Evolutionary conservation across 2,329 filamentous ascomycete genomes (phyloP).

Genomic region (Calonectria leucothoes): DNA sequence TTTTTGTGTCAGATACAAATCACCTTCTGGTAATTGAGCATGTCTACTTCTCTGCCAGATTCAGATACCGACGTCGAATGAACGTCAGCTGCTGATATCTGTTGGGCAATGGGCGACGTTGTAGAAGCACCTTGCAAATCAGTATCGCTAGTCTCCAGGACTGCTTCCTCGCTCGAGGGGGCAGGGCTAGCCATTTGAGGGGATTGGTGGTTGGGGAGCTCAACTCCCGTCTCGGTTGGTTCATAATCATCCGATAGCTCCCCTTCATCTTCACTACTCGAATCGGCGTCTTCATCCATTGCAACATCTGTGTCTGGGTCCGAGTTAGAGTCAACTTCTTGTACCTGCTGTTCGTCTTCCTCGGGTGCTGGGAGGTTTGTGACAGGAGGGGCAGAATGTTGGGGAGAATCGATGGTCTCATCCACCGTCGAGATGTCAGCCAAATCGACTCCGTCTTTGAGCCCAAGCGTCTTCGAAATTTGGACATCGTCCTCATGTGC

Average conservation of each 20-base stretch:
- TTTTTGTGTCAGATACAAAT: conserved; percentile 31
- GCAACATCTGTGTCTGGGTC: conserved; percentile 34
- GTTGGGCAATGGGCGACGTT: conserved; percentile 37
- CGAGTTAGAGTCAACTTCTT: conserved; percentile 8
- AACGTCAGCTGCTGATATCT: conserved; percentile 46
- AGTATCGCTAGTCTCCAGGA: conserved; percentile 42
- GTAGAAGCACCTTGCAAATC: conserved; percentile 38
- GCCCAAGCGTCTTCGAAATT: neutral
- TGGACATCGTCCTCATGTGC: neutral
- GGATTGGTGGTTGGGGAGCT: conserved; percentile 25
- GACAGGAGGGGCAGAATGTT: neutral
- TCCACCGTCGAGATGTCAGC: neutral
- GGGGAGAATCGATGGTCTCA: neutral
- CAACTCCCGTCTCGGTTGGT: conserved; percentile 58
- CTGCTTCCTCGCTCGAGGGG: conserved; percentile 32
- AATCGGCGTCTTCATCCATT: conserved; percentile 38
- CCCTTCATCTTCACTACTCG: conserved; percentile 42
- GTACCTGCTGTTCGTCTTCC: neutral
- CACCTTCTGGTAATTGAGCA: conserved; percentile 37
- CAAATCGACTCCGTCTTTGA: neutral
- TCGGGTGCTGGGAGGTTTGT: neutral
- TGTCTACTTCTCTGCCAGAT: conserved; percentile 57
- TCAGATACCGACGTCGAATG: conserved; percentile 38
- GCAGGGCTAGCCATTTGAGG: conserved; percentile 15
- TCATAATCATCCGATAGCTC: conserved; percentile 65